Percentiles rank a stretch among this genome's conserved stretches.
Conservation (phyloP, 108 stramenopile species). For the Skeletonema grethae region DNA sequence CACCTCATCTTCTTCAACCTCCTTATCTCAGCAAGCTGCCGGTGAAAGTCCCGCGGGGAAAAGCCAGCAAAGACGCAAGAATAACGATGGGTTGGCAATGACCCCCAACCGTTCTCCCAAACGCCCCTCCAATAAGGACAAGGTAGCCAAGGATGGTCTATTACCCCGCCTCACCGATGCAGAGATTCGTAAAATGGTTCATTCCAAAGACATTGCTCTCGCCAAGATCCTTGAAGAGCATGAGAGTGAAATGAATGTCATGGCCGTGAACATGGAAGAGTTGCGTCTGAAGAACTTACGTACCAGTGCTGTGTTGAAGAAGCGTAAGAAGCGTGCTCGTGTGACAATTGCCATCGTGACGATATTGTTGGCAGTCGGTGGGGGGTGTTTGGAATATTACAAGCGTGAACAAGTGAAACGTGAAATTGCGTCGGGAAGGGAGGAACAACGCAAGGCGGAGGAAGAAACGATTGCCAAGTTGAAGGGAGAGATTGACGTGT, state of each 20-base stretch:
- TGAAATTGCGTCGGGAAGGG: slow-evolving; percentile 35
- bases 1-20: background rate
- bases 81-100: background rate
- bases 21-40: slow-evolving; percentile 17
- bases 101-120: slow-evolving; percentile 13
- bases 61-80: background rate
- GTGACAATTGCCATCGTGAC: background rate
- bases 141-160: slow-evolving; percentile 39
- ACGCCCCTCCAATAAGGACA: slow-evolving; percentile 1
- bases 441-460: slow-evolving; percentile 34
- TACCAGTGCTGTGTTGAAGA: slow-evolving; percentile 18
- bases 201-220: slow-evolving; percentile 42
- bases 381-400: slow-evolving; percentile 22
- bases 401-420: slow-evolving; percentile 26
- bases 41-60: slow-evolving; percentile 25
- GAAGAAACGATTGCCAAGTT: slow-evolving; percentile 7
- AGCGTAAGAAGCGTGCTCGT: slow-evolving; percentile 34
- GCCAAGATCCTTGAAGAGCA: slow-evolving; percentile 46
- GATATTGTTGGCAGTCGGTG: slow-evolving; percentile 9
- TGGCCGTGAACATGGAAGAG: slow-evolving; percentile 46
- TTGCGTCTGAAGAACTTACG: slow-evolving; percentile 21
- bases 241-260: slow-evolving; percentile 45
- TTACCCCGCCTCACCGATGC: slow-evolving; percentile 41
- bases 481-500: slow-evolving; percentile 8
- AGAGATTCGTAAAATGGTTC: slow-evolving; percentile 45